Base-by-base conservation (phyloP, 768 basidiomycete species). In the Suillus discolor region DNA sequence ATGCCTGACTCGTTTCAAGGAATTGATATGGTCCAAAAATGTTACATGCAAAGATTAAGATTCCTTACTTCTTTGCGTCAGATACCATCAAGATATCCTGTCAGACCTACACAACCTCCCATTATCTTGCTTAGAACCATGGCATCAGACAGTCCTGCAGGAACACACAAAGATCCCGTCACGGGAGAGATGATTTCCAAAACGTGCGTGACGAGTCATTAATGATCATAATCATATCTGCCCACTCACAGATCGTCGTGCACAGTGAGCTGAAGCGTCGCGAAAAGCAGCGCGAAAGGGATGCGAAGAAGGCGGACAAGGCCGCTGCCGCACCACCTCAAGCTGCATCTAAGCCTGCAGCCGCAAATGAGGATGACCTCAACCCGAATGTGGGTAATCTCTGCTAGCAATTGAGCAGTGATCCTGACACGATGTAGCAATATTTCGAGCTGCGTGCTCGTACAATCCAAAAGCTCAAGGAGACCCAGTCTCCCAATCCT, bases 171-270 rank as follows among this genome's bases (percentile, higher is more conserved):
- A 83, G 93, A 95, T 77, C 91, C 91, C 49, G 86, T 95, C 68
- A 97, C 97, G 0, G 96, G 96, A 42, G 96, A 99, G 79, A 85
- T 97, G 90, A 89, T 99, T 73, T 97, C 95, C 80, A 99, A 99
- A 88, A 85, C 86, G 97, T 97, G 62, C 66, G 89, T 85, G 23
- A 51, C 41, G 61, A 31, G 23, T 54, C 25, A 63, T 59, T 57
- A 68, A 53, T 65, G 62, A 57, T 62, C 61, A 36, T 66, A 53
- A 70, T 66, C 55, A 18, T 65, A n/a, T 65, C 69, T 67, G 68
- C 65, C 25, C 62, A 63, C 80, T 78, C 68, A 62, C 57, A 45
- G 42, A 34, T 64, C 62, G 61, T 31, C 31, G 31, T 31, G 31
- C 62, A 68, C 74, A 98, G 96, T 73, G 96, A 97, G 78, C 85